Conservation (phyloP, 345 rosid species). For the Theobroma cacao region DNA sequence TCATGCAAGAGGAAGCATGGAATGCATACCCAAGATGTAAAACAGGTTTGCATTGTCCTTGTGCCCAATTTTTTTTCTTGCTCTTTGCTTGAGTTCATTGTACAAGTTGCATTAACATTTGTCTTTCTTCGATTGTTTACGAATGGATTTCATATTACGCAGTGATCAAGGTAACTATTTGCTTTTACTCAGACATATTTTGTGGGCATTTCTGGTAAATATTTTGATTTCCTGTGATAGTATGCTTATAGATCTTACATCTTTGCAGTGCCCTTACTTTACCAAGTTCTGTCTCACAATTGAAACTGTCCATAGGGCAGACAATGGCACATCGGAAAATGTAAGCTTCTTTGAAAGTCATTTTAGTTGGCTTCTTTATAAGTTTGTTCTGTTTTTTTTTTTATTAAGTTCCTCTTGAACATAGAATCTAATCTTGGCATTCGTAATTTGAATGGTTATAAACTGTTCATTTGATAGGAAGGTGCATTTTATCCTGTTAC, state of each 20-base stretch:
- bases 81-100: not conserved
- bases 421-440: not conserved
- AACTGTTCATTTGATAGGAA: not conserved
- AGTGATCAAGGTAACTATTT: constrained; percentile 61
- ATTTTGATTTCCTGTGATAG: not conserved
- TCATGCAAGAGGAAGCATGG: constrained; percentile 76
- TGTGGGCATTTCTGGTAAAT: not conserved
- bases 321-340: constrained; percentile 57
- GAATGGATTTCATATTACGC: constrained; percentile 21
- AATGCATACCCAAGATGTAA: constrained; percentile 76
- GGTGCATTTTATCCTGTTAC: not conserved
- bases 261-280: constrained; percentile 70
- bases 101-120: constrained; percentile 24
- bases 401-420: not conserved
- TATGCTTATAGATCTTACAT: constrained; percentile 12
- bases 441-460: not conserved
- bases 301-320: constrained; percentile 60
- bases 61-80: not conserved
- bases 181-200: not conserved
- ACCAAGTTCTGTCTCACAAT: constrained; percentile 56
- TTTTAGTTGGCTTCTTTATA: not conserved
- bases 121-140: constrained; percentile 10
- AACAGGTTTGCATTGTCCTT: constrained; percentile 44
- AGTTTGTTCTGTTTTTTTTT: not conserved
- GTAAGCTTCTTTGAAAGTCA: constrained; percentile 34